Percentiles rank a stretch among this genome's conserved stretches.
Conservation (phyloP, 192 early-diverging fungal species). For the Rhizophlyctis rosea region DNA sequence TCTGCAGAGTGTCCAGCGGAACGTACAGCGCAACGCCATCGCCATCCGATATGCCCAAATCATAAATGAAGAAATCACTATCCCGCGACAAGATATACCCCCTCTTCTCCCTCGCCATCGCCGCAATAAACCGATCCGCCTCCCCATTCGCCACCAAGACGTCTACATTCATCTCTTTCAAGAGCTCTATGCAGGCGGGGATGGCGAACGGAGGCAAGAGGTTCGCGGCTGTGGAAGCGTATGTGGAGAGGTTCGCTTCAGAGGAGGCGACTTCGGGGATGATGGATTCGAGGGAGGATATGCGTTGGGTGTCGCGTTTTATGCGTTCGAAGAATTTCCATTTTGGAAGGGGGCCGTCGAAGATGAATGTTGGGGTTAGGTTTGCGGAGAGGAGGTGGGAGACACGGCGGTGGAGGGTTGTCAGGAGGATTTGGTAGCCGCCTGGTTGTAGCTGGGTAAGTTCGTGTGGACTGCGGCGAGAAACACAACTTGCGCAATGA, state of each 20-base stretch:
- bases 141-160: conserved; percentile 12
- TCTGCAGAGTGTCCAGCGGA: conserved; percentile 8
- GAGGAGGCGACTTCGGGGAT: conserved; percentile 1
- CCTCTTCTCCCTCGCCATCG: background rate
- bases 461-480: background rate
- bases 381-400: background rate
- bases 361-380: conserved; percentile 14
- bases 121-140: conserved; percentile 12
- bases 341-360: conserved; percentile 25
- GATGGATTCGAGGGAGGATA: conserved; percentile 8
- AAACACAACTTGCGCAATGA: conserved; percentile 1
- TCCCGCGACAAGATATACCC: conserved; percentile 13
- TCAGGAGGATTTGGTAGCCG: background rate
- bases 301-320: conserved; percentile 6
- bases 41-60: background rate
- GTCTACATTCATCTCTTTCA: background rate
- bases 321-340: conserved; percentile 20
- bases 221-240: background rate
- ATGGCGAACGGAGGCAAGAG: conserved; percentile 19
- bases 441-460: background rate
- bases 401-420: background rate
- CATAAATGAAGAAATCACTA: conserved; percentile 26
- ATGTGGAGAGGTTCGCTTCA: background rate
- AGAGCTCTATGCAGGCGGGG: conserved; percentile 10
- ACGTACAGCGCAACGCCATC: conserved; percentile 3